Evolutionary conservation across 345 rosid genomes (phyloP).

Genomic region (Populus alba): DNA sequence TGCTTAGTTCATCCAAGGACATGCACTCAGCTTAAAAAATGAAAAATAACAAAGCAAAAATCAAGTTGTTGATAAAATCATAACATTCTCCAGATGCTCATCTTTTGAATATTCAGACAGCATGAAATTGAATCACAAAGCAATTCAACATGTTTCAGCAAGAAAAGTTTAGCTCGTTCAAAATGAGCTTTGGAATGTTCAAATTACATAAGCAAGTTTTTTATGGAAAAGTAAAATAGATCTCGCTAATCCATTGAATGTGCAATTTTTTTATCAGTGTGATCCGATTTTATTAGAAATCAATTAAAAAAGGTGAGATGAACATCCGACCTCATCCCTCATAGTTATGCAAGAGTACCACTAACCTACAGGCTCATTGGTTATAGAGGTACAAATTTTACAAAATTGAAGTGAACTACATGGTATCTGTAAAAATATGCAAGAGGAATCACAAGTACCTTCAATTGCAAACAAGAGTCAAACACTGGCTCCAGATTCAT

Average conservation of each 20-base stretch:
- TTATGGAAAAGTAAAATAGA: background rate
- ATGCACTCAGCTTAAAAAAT: background rate
- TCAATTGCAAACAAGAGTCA: conserved; percentile 72
- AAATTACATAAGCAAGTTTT: background rate
- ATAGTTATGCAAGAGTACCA: background rate
- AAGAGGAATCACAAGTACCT: conserved; percentile 43
- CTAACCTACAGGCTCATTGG: background rate
- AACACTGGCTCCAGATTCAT: conserved; percentile 75
- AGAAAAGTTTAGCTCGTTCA: background rate
- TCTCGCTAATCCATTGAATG: background rate
- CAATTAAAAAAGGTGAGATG: background rate
- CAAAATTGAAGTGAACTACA: background rate
- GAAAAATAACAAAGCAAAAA: background rate
- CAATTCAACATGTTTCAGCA: background rate
- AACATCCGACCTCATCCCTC: background rate
- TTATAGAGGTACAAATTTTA: background rate
- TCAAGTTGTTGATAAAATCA: background rate
- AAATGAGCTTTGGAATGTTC: background rate
- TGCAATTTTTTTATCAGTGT: background rate
- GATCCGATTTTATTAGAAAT: background rate
- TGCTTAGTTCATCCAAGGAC: background rate
- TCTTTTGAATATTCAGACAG: background rate
- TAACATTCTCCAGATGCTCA: background rate
- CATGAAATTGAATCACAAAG: background rate
- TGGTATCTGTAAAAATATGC: background rate